Percentiles rank a stretch among this genome's conserved stretches.
phyloP scores from a whole-genome alignment of 257 asterid species.

The Przewalskia tangutica region DNA sequence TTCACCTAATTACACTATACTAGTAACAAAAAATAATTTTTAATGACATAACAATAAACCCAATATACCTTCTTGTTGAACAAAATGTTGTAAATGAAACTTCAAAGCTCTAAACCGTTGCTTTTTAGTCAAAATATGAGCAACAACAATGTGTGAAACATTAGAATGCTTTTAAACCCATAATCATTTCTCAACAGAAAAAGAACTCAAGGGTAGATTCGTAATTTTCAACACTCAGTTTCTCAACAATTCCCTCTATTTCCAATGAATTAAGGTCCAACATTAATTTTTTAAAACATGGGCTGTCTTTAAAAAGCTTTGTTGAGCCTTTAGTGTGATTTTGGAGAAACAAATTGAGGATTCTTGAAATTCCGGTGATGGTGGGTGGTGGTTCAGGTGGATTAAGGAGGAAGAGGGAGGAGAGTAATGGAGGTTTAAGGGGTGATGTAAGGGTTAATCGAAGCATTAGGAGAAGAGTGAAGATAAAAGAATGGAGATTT shows the following conservation, averaged over 20 bases:
- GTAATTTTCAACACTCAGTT: constrained; percentile 15
- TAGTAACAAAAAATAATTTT: not conserved
- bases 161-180: constrained; percentile 39
- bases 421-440: constrained; percentile 16
- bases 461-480: constrained; percentile 10
- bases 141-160: constrained; percentile 27
- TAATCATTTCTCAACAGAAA: constrained; percentile 42
- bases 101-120: constrained; percentile 38
- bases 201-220: constrained; percentile 57
- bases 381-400: constrained; percentile 5
- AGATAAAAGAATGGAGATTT: not conserved
- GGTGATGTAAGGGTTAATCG: constrained; percentile 32
- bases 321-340: constrained; percentile 15
- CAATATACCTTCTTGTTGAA: constrained; percentile 11
- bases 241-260: constrained; percentile 34
- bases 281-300: constrained; percentile 23
- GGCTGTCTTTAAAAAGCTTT: constrained; percentile 18
- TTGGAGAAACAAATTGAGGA: constrained; percentile 31
- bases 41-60: not conserved
- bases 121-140: constrained; percentile 55
- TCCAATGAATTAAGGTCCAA: constrained; percentile 26
- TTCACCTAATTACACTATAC: not conserved
- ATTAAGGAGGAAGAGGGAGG: constrained; percentile 7
- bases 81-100: constrained; percentile 41
- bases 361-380: constrained; percentile 9